Conservation (phyloP, 106 monocot genomes). For the Acanthochlamys bracteata region DNA sequence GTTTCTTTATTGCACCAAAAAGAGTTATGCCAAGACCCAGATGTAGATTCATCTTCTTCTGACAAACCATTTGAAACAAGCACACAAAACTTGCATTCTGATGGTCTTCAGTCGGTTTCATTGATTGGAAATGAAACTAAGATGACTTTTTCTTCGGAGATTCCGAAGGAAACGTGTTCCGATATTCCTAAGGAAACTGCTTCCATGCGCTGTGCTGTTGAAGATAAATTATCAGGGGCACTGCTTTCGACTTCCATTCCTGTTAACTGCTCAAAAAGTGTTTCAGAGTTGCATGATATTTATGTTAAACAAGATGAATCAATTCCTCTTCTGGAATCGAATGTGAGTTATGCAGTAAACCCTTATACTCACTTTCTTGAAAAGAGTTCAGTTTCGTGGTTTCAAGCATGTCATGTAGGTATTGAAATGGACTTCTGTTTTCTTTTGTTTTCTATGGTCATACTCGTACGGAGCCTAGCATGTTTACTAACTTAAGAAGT, state of each 20-base stretch:
- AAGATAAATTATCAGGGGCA: background rate
- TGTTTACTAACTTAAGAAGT: too few relatives aligned
- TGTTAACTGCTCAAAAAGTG: background rate
- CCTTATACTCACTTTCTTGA: background rate
- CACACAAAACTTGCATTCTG: background rate
- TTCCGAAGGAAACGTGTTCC: background rate
- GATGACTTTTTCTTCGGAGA: background rate
- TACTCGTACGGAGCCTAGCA: too few relatives aligned
- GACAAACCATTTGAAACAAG: background rate
- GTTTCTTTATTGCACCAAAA: conserved; percentile 10
- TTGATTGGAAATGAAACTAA: background rate
- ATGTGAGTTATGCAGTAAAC: background rate
- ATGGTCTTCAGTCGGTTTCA: background rate
- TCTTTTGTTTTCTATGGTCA: background rate
- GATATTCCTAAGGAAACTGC: too few relatives aligned
- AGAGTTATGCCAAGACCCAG: conserved; percentile 1
- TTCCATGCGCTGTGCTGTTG: background rate
- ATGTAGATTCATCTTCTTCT: conserved; percentile 10
- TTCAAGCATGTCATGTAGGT: background rate
- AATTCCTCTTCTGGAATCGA: background rate
- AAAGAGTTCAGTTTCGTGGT: background rate
- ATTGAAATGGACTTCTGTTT: background rate
- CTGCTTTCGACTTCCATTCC: too few relatives aligned
- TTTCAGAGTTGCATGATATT: background rate
- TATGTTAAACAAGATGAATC: background rate